phyloP scores from a whole-genome alignment of 257 asterid genomes.

The Capsicum baccatum region DNA sequence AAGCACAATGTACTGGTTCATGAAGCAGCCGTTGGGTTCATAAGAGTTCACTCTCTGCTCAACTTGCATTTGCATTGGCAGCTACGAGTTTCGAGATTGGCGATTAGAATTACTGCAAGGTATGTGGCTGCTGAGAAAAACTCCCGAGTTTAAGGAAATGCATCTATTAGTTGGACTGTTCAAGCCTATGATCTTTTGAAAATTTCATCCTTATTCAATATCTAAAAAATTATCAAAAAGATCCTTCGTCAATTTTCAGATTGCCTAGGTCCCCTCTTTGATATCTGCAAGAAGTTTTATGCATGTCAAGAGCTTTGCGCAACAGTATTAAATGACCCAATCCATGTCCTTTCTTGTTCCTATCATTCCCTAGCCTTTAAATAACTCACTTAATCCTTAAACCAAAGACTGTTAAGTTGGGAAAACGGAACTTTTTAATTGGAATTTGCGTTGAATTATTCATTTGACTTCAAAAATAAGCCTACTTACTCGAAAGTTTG shows the following conservation, averaged over 20 bases:
- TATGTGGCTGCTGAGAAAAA: neutral
- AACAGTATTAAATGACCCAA: neutral
- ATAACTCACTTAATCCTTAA: neutral
- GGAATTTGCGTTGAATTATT: neutral
- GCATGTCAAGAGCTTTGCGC: neutral
- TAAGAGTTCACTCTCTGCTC: neutral
- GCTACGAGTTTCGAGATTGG: slow-evolving; percentile 3
- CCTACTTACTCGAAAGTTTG: neutral
- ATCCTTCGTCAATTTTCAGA: neutral
- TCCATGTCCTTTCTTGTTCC: neutral
- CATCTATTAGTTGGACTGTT: neutral
- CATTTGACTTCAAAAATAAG: neutral
- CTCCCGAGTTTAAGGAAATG: neutral
- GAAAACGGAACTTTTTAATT: neutral
- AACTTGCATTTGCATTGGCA: slow-evolving; percentile 11
- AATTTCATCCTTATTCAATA: neutral
- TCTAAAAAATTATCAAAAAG: neutral
- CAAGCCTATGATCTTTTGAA: neutral
- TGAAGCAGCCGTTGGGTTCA: neutral
- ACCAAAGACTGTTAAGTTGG: neutral
- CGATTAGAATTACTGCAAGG: neutral
- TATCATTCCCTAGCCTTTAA: neutral
- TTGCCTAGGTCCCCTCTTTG: slow-evolving; percentile 12
- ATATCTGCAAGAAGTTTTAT: neutral
- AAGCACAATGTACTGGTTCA: neutral